A percentile compares a stretch with the other conserved stretches of the same genome.
phyloP scores from a whole-genome alignment of 2,329 filamentous ascomycete species.

The Stachybotrys elegans region DNA sequence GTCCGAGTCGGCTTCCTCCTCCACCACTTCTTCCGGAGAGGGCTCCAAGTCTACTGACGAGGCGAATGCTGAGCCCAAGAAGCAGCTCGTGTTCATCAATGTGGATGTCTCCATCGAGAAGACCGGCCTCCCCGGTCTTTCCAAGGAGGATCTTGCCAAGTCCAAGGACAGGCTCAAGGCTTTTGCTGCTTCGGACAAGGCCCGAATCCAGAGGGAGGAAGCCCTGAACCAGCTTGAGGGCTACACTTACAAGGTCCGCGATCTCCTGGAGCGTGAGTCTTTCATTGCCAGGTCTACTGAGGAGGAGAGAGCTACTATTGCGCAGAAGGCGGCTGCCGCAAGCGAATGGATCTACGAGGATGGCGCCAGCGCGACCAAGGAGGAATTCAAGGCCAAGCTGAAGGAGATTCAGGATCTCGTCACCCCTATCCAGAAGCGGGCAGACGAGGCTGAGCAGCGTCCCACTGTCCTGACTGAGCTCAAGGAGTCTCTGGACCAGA shows the following conservation, averaged over 20 bases:
- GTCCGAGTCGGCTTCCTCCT: slow-evolving; percentile 10
- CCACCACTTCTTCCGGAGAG: slow-evolving; percentile 8
- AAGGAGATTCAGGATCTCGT: slow-evolving; percentile 74
- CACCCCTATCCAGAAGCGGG: slow-evolving; percentile 69
- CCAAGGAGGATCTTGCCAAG: slow-evolving; percentile 43
- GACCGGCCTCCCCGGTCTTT: slow-evolving; percentile 42
- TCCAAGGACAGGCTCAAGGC: slow-evolving; percentile 69
- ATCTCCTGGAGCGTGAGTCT: slow-evolving; percentile 70
- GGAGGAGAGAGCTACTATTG: slow-evolving; percentile 60
- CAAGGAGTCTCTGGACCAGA: slow-evolving; percentile 65
- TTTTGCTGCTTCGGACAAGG: slow-evolving; percentile 80
- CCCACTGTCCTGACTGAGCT: slow-evolving; percentile 65
- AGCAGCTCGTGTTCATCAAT: slow-evolving; percentile 51
- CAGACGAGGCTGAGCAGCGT: slow-evolving; percentile 65
- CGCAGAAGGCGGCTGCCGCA: slow-evolving; percentile 60
- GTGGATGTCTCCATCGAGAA: slow-evolving; percentile 46
- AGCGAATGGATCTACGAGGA: slow-evolving; percentile 92
- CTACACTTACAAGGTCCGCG: slow-evolving; percentile 84
- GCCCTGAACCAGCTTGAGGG: slow-evolving; percentile 88
- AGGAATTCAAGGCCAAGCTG: slow-evolving; percentile 70
- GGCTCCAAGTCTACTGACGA: slow-evolving; percentile 22
- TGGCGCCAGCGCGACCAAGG: slow-evolving; percentile 68
- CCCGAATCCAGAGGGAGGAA: slow-evolving; percentile 74
- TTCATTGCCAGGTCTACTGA: slow-evolving; percentile 70
- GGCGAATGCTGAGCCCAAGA: slow-evolving; percentile 52